Percentiles rank a stretch among this genome's conserved stretches.
phyloP scores from a whole-genome alignment of 78 protist species.

The Dictyostelium capitatum region DNA sequence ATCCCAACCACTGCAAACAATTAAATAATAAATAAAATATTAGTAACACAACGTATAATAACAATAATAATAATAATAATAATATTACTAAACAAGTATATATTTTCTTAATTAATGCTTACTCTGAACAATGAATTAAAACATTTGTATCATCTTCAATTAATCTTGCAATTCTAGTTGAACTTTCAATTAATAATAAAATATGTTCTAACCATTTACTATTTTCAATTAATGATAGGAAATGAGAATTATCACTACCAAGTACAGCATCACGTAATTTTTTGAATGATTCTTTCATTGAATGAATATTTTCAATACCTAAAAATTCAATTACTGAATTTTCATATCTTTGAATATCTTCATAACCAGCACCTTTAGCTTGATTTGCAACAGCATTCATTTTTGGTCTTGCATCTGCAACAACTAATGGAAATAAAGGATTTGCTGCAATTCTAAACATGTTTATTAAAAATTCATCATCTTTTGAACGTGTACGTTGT shows the following conservation, averaged over 20 bases:
- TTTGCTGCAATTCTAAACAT: conserved; percentile 42
- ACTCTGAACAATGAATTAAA: conserved; percentile 94
- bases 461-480: conserved; percentile 53
- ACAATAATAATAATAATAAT: too few species aligned
- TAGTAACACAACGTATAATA: too few species aligned
- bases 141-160: conserved; percentile 52
- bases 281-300: conserved; percentile 82
- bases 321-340: conserved; percentile 70
- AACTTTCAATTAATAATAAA: conserved; percentile 9
- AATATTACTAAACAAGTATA: too few species aligned
- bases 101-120: too few species aligned
- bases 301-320: conserved; percentile 94
- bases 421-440: conserved; percentile 12
- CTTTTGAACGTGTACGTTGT: conserved; percentile 22
- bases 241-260: conserved; percentile 14
- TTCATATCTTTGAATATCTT: conserved; percentile 75
- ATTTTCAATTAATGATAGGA: conserved; percentile 20
- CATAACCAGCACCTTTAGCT: conserved; percentile 90
- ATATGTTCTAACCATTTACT: conserved; percentile 70
- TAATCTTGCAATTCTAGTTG: conserved; percentile 36
- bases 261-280: conserved; percentile 33
- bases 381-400: conserved; percentile 92
- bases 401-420: conserved; percentile 91
- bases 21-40: too few species aligned
- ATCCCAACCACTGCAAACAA: conserved; percentile 97